These are phyloP conservation scores for Symbiodinium natans DNA, from an alignment of 73 alveolate genomes.

Conservation along the genomic window DNA sequence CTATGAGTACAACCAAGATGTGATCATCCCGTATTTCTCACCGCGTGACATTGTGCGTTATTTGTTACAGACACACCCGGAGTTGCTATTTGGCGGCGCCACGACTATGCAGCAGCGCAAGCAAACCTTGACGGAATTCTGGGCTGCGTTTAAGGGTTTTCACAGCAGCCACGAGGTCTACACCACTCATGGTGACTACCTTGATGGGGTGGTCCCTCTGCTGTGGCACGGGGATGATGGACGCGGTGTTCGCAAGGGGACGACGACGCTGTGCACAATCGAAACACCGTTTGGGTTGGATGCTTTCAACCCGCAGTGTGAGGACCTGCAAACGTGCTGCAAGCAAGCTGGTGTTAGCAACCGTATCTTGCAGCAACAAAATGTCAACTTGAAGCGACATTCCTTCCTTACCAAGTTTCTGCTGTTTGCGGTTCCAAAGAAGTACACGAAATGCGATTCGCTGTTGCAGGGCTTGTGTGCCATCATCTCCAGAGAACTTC, in stretches of 20 bases:
- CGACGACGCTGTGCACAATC: constrained; percentile 1
- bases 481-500: neutral
- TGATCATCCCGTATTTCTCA: neutral
- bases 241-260: constrained; percentile 16
- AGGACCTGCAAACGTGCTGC: neutral
- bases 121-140: neutral
- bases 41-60: neutral
- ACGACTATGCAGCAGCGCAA: neutral
- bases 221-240: constrained; percentile 63
- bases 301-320: neutral
- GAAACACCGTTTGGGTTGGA: constrained; percentile 12
- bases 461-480: neutral
- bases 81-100: neutral
- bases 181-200: neutral
- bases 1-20: neutral
- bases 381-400: neutral
- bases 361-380: neutral
- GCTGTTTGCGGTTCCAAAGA: neutral
- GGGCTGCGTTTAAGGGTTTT: neutral
- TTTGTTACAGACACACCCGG: neutral
- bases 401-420: constrained; percentile 29
- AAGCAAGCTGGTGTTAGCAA: neutral
- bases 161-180: neutral
- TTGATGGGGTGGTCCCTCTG: neutral
- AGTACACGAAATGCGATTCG: neutral